These are phyloP conservation scores for Sphenostylis stenocarpa DNA, from an alignment of 306 rosid species.

Conservation along the genomic window DNA sequence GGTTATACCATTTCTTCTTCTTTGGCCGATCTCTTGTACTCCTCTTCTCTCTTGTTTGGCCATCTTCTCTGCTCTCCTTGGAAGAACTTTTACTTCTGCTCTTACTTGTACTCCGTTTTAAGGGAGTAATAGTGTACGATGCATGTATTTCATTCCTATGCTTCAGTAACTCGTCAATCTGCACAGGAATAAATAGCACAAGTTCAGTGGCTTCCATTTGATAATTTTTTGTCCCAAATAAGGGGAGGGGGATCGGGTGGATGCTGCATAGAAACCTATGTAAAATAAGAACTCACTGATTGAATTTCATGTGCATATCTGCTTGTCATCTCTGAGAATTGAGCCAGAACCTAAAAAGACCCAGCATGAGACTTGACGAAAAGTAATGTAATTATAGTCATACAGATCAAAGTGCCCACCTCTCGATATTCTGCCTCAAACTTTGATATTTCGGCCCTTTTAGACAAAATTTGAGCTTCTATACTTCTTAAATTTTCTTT, in stretches of 20 bases:
- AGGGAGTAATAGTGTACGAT: slow-evolving; percentile 67
- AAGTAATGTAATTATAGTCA: slow-evolving; percentile 12
- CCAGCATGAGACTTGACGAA: slow-evolving; percentile 19
- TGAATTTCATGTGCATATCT: slow-evolving; percentile 96
- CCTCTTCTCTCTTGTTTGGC: slow-evolving; percentile 66
- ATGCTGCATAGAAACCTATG: not conserved
- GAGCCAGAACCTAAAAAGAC: slow-evolving; percentile 77
- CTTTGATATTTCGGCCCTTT: slow-evolving; percentile 88
- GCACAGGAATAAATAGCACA: slow-evolving; percentile 27
- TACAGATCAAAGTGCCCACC: slow-evolving; percentile 47
- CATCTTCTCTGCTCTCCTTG: slow-evolving; percentile 75
- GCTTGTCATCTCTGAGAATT: slow-evolving; percentile 91
- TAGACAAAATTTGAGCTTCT: slow-evolving; percentile 82
- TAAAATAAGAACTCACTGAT: slow-evolving; percentile 55
- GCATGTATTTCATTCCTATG: slow-evolving; percentile 91
- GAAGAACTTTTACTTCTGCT: slow-evolving; percentile 61
- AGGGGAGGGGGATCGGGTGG: not conserved
- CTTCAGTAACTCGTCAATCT: slow-evolving; percentile 93
- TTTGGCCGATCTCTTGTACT: slow-evolving; percentile 69
- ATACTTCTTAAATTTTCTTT: slow-evolving; percentile 71
- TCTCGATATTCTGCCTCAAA: slow-evolving; percentile 96
- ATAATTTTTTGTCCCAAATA: not conserved
- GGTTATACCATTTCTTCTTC: slow-evolving; percentile 93
- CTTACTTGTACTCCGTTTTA: slow-evolving; percentile 79
- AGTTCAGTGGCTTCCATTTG: slow-evolving; percentile 15